Conservation (phyloP, 352 stramenopile species). For the Phytophthora sojae region DNA sequence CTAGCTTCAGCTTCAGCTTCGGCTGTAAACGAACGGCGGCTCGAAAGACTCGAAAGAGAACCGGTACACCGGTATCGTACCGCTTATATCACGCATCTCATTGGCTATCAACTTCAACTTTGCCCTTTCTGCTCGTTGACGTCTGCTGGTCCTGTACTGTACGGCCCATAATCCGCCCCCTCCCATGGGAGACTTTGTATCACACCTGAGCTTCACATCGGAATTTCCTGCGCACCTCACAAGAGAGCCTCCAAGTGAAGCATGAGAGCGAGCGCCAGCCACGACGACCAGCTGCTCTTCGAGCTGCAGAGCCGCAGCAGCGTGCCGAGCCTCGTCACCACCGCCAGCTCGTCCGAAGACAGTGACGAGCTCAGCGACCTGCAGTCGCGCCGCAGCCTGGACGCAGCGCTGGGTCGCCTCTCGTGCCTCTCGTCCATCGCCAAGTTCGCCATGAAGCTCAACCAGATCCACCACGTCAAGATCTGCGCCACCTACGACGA, state of each 20-base stretch:
- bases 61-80: conserved; percentile 22
- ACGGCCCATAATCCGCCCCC: not conserved
- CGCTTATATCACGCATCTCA: conserved; percentile 12
- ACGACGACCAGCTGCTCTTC: conserved; percentile 9
- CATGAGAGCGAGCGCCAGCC: conserved; percentile 13
- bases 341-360: conserved; percentile 23
- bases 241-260: not conserved
- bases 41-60: not conserved
- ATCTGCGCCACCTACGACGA: conserved; percentile 49
- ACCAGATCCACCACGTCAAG: conserved; percentile 63
- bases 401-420: conserved; percentile 23
- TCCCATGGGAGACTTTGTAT: not conserved
- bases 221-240: conserved; percentile 11
- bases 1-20: not conserved
- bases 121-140: conserved; percentile 8
- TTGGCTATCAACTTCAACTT: conserved; percentile 37
- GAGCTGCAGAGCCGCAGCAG: conserved; percentile 25
- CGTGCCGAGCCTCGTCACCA: conserved; percentile 20
- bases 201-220: conserved; percentile 17
- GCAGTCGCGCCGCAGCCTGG: conserved; percentile 1
- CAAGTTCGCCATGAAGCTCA: conserved; percentile 60
- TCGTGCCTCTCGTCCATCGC: conserved; percentile 60
- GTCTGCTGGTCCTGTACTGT: conserved; percentile 8
- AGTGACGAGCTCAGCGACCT: conserved; percentile 9
- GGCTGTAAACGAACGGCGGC: not conserved